A percentile compares a stretch with the other conserved stretches of the same genome.
phyloP scores from a whole-genome alignment of 2,329 filamentous ascomycete genomes.

The Pestalotiopsis sp. region DNA sequence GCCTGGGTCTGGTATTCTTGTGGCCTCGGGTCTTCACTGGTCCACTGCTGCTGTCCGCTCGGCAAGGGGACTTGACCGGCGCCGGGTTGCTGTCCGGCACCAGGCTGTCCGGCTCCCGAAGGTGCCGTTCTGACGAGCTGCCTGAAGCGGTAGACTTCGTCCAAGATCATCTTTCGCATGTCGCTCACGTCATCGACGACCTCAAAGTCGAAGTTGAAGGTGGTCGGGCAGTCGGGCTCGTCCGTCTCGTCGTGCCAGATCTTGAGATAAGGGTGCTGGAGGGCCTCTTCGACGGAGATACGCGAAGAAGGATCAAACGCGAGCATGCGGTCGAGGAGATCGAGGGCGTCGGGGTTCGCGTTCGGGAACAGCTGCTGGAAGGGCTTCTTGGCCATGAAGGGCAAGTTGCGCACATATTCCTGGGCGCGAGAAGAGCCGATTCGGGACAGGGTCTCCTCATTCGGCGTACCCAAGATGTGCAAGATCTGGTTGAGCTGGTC shows the following conservation, averaged over 20 bases:
- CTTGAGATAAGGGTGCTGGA: slow-evolving; percentile 94
- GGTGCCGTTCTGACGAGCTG: slow-evolving; percentile 58
- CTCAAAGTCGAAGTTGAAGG: slow-evolving; percentile 98
- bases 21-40: slow-evolving; percentile 61
- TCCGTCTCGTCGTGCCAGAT: slow-evolving; percentile 99
- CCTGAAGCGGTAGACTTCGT: slow-evolving; percentile 91
- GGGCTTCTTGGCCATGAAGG: slow-evolving; percentile 89
- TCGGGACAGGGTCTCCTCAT: slow-evolving; percentile 89
- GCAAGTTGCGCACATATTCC: slow-evolving; percentile 96
- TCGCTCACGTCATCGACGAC: slow-evolving; percentile 93
- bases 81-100: slow-evolving; percentile 38
- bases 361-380: slow-evolving; percentile 90
- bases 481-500: slow-evolving; percentile 99
- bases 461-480: slow-evolving; percentile 95
- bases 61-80: slow-evolving; percentile 56
- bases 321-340: slow-evolving; percentile 95
- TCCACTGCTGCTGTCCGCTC: slow-evolving; percentile 55
- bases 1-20: slow-evolving; percentile 57
- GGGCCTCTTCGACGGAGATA: slow-evolving; percentile 91
- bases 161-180: slow-evolving; percentile 96
- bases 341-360: slow-evolving; percentile 93
- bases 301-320: slow-evolving; percentile 94
- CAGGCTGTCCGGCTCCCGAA: slow-evolving; percentile 34
- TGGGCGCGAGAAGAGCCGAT: slow-evolving; percentile 96
- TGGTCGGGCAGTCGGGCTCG: slow-evolving; percentile 89